Evolutionary conservation across 2,329 filamentous ascomycete genomes (phyloP).

Genomic region (Coleophoma crateriformis): DNA sequence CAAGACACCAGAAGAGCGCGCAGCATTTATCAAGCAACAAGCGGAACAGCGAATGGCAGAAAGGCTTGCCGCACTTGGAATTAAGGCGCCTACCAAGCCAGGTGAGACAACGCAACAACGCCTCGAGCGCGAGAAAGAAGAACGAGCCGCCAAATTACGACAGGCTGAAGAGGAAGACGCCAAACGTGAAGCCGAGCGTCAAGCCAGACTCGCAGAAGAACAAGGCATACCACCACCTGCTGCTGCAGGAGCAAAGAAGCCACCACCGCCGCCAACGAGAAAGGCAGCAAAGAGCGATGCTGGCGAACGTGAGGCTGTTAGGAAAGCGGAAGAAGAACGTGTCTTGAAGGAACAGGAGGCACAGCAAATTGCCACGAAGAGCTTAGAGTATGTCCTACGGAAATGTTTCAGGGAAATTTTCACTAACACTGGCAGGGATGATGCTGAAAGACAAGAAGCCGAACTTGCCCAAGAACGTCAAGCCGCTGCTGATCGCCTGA

Average conservation of each 20-base stretch:
- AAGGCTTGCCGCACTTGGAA: conserved; percentile 84
- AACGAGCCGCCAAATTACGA: conserved; percentile 79
- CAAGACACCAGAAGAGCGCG: conserved; percentile 86
- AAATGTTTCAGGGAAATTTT: not conserved
- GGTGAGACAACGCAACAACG: conserved; percentile 80
- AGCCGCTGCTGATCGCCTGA: conserved; percentile 75
- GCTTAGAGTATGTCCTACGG: conserved; percentile 71
- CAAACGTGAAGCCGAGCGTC: conserved; percentile 79
- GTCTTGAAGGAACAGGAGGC: conserved; percentile 68
- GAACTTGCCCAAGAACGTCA: conserved; percentile 76
- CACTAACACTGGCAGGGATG: conserved; percentile 48
- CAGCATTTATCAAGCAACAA: conserved; percentile 94
- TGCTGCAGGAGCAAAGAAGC: conserved; percentile 52
- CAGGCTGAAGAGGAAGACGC: conserved; percentile 94
- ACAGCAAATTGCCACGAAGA: conserved; percentile 66
- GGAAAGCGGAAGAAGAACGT: conserved; percentile 60
- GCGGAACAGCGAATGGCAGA: conserved; percentile 97
- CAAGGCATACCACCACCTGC: conserved; percentile 24
- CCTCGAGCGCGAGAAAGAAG: conserved; percentile 79
- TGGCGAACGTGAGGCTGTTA: conserved; percentile 46
- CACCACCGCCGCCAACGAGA: conserved; percentile 74
- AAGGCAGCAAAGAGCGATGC: conserved; percentile 62
- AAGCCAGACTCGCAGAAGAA: conserved; percentile 36
- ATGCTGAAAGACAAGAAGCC: conserved; percentile 69
- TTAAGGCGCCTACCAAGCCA: conserved; percentile 75